A percentile compares a stretch with the other conserved stretches of the same genome.
These are phyloP conservation scores for Pinus taeda DNA, from an alignment of 75 land plant species.

Conservation along the genomic window DNA sequence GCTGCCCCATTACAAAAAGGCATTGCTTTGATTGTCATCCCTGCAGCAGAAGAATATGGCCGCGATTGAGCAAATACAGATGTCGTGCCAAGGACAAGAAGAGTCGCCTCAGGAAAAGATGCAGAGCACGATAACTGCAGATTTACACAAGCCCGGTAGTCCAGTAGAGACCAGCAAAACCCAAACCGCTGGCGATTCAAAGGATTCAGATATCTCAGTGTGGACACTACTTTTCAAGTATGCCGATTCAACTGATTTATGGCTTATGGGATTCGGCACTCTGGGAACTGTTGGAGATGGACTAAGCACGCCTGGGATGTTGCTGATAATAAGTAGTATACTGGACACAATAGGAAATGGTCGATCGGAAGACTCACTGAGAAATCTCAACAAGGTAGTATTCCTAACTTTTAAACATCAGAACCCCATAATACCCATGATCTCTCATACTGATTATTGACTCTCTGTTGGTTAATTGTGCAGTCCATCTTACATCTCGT, in stretches of 20 bases:
- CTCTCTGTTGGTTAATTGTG: neutral
- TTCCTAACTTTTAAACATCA: too few relatives aligned
- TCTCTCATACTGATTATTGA: neutral
- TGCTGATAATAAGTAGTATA: constrained; percentile 21
- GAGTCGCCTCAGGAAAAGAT: too few relatives aligned
- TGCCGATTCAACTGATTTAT: constrained; percentile 43
- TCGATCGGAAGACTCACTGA: constrained; percentile 22
- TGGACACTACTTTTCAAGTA: constrained; percentile 40
- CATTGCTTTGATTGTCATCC: too few relatives aligned
- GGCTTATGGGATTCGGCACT: constrained; percentile 60
- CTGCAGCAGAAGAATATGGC: too few relatives aligned
- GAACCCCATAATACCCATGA: neutral
- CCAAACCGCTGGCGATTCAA: too few relatives aligned
- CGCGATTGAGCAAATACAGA: too few relatives aligned
- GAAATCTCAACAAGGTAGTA: constrained; percentile 45
- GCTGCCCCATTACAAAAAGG: too few relatives aligned
- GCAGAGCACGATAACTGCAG: too few relatives aligned
- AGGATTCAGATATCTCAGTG: neutral
- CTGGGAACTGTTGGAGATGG: constrained; percentile 71
- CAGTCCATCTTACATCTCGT: constrained; percentile 34
- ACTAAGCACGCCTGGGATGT: constrained; percentile 25
- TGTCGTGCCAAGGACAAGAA: too few relatives aligned
- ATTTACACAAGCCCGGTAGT: too few relatives aligned
- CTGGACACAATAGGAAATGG: constrained; percentile 44
- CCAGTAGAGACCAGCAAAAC: too few relatives aligned